phyloP scores from a whole-genome alignment of 768 basidiomycete genomes.

The Auriscalpium vulgare region DNA sequence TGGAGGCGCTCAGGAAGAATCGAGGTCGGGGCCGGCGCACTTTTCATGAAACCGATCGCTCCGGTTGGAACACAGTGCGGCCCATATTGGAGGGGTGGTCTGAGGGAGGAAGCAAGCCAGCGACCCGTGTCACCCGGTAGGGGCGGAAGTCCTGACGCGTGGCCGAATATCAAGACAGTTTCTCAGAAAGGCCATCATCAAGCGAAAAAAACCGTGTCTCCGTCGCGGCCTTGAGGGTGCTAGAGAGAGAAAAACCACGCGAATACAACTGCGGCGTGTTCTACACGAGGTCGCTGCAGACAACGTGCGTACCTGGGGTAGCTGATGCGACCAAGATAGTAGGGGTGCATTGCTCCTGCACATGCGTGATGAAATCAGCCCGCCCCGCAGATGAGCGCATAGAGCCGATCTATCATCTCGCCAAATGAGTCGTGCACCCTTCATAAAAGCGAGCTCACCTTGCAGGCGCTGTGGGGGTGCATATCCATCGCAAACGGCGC shows the following conservation, averaged over 20 bases:
- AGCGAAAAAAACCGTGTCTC: neutral
- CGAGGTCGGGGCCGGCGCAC: neutral
- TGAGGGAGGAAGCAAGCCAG: too few species aligned
- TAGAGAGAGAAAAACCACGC: neutral
- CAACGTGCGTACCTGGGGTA: conserved; percentile 3
- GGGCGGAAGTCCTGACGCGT: neutral
- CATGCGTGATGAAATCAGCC: too few species aligned
- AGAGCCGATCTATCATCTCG: too few species aligned
- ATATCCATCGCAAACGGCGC: too few species aligned
- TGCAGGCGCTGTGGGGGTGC: too few species aligned
- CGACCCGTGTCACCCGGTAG: too few species aligned
- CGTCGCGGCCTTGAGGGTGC: neutral
- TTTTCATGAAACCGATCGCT: too few species aligned
- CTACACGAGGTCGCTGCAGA: conserved; percentile 10
- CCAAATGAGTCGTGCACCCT: too few species aligned
- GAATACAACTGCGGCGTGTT: conserved; percentile 8
- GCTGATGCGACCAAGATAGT: conserved; percentile 10
- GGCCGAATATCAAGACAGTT: neutral
- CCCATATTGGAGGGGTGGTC: too few species aligned
- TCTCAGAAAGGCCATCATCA: neutral
- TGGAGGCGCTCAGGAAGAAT: neutral
- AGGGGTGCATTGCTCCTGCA: neutral
- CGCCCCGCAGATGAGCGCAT: too few species aligned
- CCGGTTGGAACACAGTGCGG: too few species aligned
- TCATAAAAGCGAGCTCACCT: too few species aligned